phyloP scores from a whole-genome alignment of 768 basidiomycete species.

The Udeniomyces megalosporus region DNA sequence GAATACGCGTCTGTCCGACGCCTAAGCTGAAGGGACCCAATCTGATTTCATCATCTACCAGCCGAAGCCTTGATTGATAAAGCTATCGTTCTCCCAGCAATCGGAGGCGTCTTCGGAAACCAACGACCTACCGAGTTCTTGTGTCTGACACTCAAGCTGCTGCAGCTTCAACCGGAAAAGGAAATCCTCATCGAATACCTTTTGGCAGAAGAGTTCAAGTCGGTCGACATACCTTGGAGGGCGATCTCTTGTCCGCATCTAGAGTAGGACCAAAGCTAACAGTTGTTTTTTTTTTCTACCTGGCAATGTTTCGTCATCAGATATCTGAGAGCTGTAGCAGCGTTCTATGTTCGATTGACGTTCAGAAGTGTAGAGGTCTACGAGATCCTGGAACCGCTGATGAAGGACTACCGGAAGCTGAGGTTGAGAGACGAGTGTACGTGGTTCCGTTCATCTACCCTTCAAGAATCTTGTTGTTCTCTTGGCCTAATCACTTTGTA shows the following conservation, averaged over 20 bases:
- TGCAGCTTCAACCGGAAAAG: constrained; percentile 95
- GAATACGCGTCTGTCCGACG: no score
- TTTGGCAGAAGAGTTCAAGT: constrained; percentile 97
- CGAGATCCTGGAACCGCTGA: constrained; percentile 77
- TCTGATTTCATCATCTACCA: constrained; percentile 27
- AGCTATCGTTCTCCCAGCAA: constrained; percentile 58
- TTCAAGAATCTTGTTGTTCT: background rate
- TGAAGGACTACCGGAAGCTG: constrained; percentile 86
- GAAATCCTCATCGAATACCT: constrained; percentile 93
- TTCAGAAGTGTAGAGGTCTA: constrained; percentile 81
- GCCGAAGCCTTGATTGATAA: constrained; percentile 90
- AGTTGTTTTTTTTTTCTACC: no score
- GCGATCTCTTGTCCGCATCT: no score
- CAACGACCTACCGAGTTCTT: constrained; percentile 88
- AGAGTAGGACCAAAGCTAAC: no score
- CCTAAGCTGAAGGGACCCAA: no score
- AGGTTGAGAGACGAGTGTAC: constrained; percentile 62
- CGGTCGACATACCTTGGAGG: constrained; percentile 29
- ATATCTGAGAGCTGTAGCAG: constrained; percentile 83
- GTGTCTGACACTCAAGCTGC: constrained; percentile 76
- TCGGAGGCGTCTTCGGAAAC: constrained; percentile 92
- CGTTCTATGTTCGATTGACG: constrained; percentile 87
- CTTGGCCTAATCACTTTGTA: no score
- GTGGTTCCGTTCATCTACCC: constrained; percentile 21
- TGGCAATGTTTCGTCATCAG: no score